Evolutionary conservation across 352 stramenopile genomes (phyloP).

Genomic region (Globisporangium paroecandrum): DNA sequence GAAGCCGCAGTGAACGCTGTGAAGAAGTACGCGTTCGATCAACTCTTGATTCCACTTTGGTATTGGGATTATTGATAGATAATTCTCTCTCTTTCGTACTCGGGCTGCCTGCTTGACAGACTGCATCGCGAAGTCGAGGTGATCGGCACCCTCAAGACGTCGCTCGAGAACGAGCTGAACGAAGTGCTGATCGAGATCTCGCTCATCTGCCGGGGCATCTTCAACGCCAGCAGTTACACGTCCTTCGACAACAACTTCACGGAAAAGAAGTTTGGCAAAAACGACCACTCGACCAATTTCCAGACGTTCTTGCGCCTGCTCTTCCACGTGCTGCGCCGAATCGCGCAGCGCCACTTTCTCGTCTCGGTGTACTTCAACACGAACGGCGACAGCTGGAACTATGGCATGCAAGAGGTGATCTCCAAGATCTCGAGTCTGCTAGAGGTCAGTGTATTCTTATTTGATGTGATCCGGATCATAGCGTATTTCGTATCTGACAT

Average conservation of each 20-base stretch:
- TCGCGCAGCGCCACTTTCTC: constrained; percentile 68
- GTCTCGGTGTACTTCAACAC: constrained; percentile 60
- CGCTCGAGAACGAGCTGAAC: constrained; percentile 61
- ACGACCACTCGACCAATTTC: constrained; percentile 66
- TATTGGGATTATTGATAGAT: background rate
- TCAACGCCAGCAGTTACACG: constrained; percentile 72
- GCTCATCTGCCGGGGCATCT: constrained; percentile 66
- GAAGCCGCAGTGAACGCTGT: constrained; percentile 53
- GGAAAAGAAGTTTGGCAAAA: constrained; percentile 63
- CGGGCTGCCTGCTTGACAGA: constrained; percentile 20
- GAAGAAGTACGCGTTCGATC: constrained; percentile 49
- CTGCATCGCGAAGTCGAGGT: constrained; percentile 74
- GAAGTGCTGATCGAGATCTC: constrained; percentile 60
- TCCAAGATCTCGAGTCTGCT: constrained; percentile 58
- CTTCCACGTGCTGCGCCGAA: constrained; percentile 58
- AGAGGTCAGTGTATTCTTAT: constrained; percentile 30
- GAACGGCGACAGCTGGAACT: constrained; percentile 61
- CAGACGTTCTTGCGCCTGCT: constrained; percentile 64
- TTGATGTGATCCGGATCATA: background rate
- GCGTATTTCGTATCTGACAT: background rate
- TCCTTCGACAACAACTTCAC: constrained; percentile 76
- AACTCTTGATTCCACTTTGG: background rate
- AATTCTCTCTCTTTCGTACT: background rate
- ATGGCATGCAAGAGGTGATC: constrained; percentile 65
- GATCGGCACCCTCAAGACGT: constrained; percentile 69